Evolutionary conservation across 257 asterid species (phyloP).

Genomic region (Solanum dulcamara): DNA sequence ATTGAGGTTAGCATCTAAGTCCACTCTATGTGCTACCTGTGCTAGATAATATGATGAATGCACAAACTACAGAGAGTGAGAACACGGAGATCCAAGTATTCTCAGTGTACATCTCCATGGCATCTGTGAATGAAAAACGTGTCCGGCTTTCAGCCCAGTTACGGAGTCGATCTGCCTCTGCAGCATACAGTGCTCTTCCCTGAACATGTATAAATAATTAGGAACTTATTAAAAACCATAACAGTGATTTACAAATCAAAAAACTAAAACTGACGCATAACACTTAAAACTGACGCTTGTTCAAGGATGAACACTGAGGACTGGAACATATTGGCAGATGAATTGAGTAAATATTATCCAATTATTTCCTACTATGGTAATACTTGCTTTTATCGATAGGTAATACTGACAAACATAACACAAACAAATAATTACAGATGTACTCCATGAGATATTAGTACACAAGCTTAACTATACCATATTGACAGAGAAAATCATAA

Average conservation of each 20-base stretch:
- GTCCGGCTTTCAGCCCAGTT: conserved; percentile 98
- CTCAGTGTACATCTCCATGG: conserved; percentile 96
- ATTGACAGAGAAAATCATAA: not conserved
- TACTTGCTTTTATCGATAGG: not conserved
- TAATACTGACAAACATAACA: not conserved
- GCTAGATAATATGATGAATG: conserved; percentile 88
- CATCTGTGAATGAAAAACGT: conserved; percentile 85
- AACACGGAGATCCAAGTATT: conserved; percentile 92
- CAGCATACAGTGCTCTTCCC: conserved; percentile 94
- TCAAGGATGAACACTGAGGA: not conserved
- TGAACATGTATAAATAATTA: conserved; percentile 5
- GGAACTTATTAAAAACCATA: not conserved
- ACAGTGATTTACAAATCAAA: not conserved
- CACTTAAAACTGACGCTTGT: not conserved
- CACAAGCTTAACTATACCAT: not conserved
- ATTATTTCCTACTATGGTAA: not conserved
- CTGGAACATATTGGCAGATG: not conserved
- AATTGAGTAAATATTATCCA: not conserved
- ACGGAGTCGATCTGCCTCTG: conserved; percentile 94
- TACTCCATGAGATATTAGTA: not conserved
- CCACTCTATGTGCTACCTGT: conserved; percentile 53
- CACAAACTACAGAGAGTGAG: conserved; percentile 91
- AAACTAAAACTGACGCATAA: not conserved
- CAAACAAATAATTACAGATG: not conserved
- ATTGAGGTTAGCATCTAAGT: not conserved